These are phyloP conservation scores for Dendrobium chrysotoxum DNA, from an alignment of 106 monocot genomes.

Conservation along the genomic window DNA sequence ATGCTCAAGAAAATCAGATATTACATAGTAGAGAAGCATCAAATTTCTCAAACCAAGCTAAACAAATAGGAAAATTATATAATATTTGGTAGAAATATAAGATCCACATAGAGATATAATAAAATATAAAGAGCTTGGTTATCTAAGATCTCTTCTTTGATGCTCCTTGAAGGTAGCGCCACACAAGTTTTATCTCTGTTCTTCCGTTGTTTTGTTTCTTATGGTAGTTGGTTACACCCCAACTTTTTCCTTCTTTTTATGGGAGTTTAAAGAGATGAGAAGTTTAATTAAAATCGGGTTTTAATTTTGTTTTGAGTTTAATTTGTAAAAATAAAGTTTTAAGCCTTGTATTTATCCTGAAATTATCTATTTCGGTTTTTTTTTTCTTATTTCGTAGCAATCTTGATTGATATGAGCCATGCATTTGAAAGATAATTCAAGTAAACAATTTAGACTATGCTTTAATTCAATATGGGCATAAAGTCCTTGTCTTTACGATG, in stretches of 20 bases:
- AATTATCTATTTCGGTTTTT: too few species aligned
- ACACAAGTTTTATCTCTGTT: background rate
- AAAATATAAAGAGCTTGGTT: background rate
- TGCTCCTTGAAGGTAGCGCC: background rate
- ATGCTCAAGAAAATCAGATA: background rate
- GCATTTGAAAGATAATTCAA: background rate
- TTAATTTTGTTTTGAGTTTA: too few species aligned
- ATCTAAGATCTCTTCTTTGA: background rate
- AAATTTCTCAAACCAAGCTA: background rate
- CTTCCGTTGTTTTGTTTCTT: background rate
- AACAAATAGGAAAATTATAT: background rate
- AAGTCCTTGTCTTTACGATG: background rate
- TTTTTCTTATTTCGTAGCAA: background rate
- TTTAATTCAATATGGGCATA: background rate
- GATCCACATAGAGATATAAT: background rate
- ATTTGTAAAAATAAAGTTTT: too few species aligned
- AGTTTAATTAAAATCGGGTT: too few species aligned
- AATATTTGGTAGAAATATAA: background rate
- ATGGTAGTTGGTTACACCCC: too few species aligned
- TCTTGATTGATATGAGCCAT: background rate
- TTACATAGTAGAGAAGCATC: background rate
- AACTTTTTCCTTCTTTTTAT: too few species aligned
- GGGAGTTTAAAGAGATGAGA: too few species aligned
- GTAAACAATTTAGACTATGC: background rate
- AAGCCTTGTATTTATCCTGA: too few species aligned